Conservation (phyloP, 2,329 filamentous ascomycete species). For the Akanthomyces uredinophilus region DNA sequence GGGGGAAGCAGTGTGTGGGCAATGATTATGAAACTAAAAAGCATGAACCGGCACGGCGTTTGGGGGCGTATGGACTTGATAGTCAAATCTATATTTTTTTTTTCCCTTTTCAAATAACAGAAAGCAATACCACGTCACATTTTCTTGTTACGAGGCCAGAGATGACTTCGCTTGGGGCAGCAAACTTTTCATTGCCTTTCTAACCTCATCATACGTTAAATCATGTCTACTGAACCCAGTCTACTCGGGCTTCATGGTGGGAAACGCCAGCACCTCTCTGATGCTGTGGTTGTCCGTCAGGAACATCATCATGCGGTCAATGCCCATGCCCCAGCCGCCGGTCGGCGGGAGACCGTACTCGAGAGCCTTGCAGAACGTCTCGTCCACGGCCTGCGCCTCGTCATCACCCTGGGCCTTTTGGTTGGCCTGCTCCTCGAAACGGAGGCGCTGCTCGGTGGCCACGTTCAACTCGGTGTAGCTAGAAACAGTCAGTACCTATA, state of each 20-base stretch:
- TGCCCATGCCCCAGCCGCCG: slow-evolving; percentile 93
- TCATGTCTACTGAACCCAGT: neutral
- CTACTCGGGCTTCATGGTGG: slow-evolving; percentile 90
- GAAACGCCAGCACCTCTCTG: slow-evolving; percentile 93
- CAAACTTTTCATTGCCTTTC: slow-evolving; percentile 6
- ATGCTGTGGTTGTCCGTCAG: slow-evolving; percentile 90
- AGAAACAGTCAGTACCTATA: slow-evolving; percentile 2
- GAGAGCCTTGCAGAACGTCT: slow-evolving; percentile 86
- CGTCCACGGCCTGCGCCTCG: slow-evolving; percentile 91
- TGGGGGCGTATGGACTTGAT: slow-evolving; percentile 2
- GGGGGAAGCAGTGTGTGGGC: slow-evolving; percentile 14
- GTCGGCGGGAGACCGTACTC: slow-evolving; percentile 92
- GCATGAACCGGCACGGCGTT: slow-evolving; percentile 21
- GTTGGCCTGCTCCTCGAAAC: slow-evolving; percentile 82
- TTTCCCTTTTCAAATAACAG: neutral
- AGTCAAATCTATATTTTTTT: neutral
- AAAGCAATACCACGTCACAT: slow-evolving; percentile 10
- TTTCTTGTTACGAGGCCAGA: neutral
- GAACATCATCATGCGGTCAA: slow-evolving; percentile 93
- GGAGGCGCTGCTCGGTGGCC: slow-evolving; percentile 85
- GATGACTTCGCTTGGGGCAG: neutral
- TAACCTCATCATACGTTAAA: slow-evolving; percentile 16
- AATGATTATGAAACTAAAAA: neutral
- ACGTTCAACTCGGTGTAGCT: slow-evolving; percentile 88
- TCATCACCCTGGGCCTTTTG: slow-evolving; percentile 97